These are phyloP conservation scores for Trichoderma sp. DNA, from an alignment of 2,329 filamentous ascomycete genomes.

Conservation along the genomic window DNA sequence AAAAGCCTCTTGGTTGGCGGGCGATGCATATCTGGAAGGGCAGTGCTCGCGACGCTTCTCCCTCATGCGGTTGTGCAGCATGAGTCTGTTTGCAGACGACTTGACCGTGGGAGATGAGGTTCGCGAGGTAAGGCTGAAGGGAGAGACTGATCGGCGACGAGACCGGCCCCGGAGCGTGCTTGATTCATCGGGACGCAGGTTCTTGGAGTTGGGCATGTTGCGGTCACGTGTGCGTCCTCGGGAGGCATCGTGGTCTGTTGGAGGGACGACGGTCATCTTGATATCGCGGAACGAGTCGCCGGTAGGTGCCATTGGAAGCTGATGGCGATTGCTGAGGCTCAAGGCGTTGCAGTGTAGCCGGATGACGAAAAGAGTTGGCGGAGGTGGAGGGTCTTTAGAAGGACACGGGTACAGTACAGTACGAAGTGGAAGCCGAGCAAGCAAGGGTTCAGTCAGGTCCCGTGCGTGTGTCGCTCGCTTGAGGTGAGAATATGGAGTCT, in stretches of 20 bases:
- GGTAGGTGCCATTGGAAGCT: conserved; percentile 1
- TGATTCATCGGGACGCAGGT: conserved; percentile 38
- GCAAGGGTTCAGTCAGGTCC: conserved; percentile 8
- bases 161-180: conserved; percentile 44
- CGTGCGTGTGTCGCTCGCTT: conserved; percentile 1
- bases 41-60: conserved; percentile 44
- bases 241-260: conserved; percentile 30
- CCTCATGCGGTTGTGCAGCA: conserved; percentile 41
- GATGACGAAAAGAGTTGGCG: not conserved
- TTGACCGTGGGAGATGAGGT: conserved; percentile 35
- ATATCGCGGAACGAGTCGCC: conserved; percentile 27
- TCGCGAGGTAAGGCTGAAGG: conserved; percentile 32
- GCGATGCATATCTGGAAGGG: conserved; percentile 39
- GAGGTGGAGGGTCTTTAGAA: conserved; percentile 2
- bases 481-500: not conserved
- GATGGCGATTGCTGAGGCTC: not conserved
- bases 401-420: too few relatives aligned
- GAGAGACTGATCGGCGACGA: conserved; percentile 39
- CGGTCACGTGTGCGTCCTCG: conserved; percentile 42
- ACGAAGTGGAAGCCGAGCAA: not conserved
- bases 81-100: conserved; percentile 41
- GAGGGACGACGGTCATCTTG: conserved; percentile 23
- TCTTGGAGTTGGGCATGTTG: conserved; percentile 35
- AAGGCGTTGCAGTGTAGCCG: not conserved
- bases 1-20: conserved; percentile 31